phyloP scores from a whole-genome alignment of 805 yeast species.

The Metschnikowia henanensis region DNA sequence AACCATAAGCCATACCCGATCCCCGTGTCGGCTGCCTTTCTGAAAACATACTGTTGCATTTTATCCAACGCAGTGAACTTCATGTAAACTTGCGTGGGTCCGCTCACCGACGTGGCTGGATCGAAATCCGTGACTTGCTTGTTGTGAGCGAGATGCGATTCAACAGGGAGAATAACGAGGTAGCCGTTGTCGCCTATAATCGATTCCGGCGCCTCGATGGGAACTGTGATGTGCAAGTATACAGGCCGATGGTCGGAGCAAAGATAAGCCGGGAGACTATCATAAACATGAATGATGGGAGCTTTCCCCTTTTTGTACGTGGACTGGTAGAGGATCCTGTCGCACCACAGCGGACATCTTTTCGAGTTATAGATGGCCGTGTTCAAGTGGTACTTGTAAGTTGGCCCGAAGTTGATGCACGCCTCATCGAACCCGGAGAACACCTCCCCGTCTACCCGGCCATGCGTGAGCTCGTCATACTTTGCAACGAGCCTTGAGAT shows the following conservation, averaged over 20 bases:
- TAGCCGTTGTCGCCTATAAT: slow-evolving; percentile 19
- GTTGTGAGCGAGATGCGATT: slow-evolving; percentile 7
- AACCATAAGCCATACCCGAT: slow-evolving; percentile 40
- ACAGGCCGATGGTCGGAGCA: slow-evolving; percentile 87
- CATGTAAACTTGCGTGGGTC: slow-evolving; percentile 42
- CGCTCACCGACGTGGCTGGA: slow-evolving; percentile 25
- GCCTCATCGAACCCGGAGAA: slow-evolving; percentile 69
- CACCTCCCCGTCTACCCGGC: slow-evolving; percentile 42
- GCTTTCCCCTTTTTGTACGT: slow-evolving; percentile 29
- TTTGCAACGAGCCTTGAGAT: slow-evolving; percentile 25
- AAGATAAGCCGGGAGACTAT: slow-evolving; percentile 45
- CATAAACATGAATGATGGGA: slow-evolving; percentile 43
- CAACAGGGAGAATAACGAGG: slow-evolving; percentile 15
- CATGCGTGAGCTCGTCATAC: slow-evolving; percentile 52
- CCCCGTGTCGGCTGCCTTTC: slow-evolving; percentile 27
- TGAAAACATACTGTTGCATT: slow-evolving; percentile 24
- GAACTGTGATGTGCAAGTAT: slow-evolving; percentile 48
- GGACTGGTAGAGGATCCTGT: slow-evolving; percentile 63
- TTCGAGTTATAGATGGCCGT: slow-evolving; percentile 54
- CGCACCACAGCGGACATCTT: slow-evolving; percentile 89
- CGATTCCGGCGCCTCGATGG: slow-evolving; percentile 38
- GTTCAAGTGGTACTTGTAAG: slow-evolving; percentile 65
- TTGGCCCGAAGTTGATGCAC: slow-evolving; percentile 67
- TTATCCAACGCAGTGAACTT: slow-evolving; percentile 34
- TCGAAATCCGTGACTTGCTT: slow-evolving; percentile 10